phyloP scores from a whole-genome alignment of 805 yeast genomes.

The Candida hispaniensis region DNA sequence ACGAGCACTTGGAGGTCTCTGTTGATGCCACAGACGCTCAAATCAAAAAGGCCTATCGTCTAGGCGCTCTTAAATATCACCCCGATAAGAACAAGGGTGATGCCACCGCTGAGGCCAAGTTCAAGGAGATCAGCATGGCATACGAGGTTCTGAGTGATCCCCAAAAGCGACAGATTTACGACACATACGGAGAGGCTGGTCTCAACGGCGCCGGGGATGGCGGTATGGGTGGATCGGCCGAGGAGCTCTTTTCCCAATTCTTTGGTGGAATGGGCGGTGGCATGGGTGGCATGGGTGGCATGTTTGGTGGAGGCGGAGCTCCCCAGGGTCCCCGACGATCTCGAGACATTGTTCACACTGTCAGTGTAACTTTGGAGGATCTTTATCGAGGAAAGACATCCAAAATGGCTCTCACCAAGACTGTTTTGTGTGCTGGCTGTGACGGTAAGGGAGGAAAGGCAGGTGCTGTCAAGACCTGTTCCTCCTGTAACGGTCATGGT shows the following conservation, averaged over 20 bases:
- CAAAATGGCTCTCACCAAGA: conserved; percentile 87
- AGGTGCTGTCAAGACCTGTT: conserved; percentile 79
- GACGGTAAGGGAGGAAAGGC: conserved; percentile 95
- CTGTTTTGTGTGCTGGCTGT: conserved; percentile 78
- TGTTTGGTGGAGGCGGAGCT: conserved; percentile 38
- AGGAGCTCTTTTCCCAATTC: conserved; percentile 70
- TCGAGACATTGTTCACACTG: conserved; percentile 81
- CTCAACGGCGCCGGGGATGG: conserved; percentile 62
- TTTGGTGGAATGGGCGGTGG: conserved; percentile 52
- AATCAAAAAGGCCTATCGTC: conserved; percentile 70
- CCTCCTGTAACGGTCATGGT: conserved; percentile 86
- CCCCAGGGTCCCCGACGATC: conserved; percentile 80
- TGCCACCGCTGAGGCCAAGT: conserved; percentile 86
- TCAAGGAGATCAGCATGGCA: conserved; percentile 83
- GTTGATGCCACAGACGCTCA: conserved; percentile 44
- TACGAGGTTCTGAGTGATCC: conserved; percentile 80
- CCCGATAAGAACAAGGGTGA: conserved; percentile 69
- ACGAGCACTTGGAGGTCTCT: conserved; percentile 42
- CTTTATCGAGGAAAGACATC: conserved; percentile 88
- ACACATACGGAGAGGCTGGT: conserved; percentile 89
- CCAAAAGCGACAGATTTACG: conserved; percentile 82
- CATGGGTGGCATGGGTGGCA: conserved; percentile 29
- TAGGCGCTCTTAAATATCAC: conserved; percentile 63
- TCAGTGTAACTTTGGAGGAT: conserved; percentile 82
- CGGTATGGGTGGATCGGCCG: conserved; percentile 59